Percentiles rank a stretch among this genome's conserved stretches.
Evolutionary conservation across 2,329 filamentous ascomycete species (phyloP).

Genomic region (Sporothrix globosa): DNA sequence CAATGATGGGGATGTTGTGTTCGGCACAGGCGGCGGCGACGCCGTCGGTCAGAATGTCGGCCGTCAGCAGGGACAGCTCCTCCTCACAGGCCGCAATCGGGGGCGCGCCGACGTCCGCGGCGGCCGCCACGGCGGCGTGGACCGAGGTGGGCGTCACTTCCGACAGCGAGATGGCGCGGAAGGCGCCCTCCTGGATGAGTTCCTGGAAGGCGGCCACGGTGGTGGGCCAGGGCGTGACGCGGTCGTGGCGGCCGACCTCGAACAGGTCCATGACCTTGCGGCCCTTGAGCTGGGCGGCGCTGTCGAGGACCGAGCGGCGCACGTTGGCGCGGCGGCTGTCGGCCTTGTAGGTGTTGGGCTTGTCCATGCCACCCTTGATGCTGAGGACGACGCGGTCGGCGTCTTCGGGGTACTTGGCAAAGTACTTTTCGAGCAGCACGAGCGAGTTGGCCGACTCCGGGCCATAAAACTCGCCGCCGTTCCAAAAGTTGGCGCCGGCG

Average conservation of each 20-base stretch:
- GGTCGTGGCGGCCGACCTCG: constrained; percentile 61
- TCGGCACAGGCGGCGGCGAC: constrained; percentile 54
- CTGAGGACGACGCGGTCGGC: constrained; percentile 63
- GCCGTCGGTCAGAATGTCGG: constrained; percentile 55
- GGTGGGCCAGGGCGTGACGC: constrained; percentile 49
- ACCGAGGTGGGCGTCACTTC: constrained; percentile 56
- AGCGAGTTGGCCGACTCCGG: constrained; percentile 59
- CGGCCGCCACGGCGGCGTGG: constrained; percentile 50
- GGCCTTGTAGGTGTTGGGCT: constrained; percentile 41
- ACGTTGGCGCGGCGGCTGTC: constrained; percentile 60
- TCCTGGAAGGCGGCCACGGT: constrained; percentile 52
- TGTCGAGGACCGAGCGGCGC: constrained; percentile 61
- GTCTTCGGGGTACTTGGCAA: constrained; percentile 65
- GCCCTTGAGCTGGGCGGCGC: constrained; percentile 55
- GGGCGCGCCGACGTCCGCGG: constrained; percentile 34
- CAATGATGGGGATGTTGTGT: constrained; percentile 59
- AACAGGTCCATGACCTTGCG: constrained; percentile 63
- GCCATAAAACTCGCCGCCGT: constrained; percentile 68
- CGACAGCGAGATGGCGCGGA: constrained; percentile 49
- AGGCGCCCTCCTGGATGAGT: constrained; percentile 56
- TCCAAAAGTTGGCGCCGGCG: constrained; percentile 57
- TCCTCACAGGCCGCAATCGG: constrained; percentile 55
- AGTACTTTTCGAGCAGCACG: constrained; percentile 64
- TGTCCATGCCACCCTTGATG: constrained; percentile 59
- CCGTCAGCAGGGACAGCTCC: constrained; percentile 56